Base-by-base conservation (phyloP, 352 stramenopile species). In the Nothophytophthora sp. region DNA sequence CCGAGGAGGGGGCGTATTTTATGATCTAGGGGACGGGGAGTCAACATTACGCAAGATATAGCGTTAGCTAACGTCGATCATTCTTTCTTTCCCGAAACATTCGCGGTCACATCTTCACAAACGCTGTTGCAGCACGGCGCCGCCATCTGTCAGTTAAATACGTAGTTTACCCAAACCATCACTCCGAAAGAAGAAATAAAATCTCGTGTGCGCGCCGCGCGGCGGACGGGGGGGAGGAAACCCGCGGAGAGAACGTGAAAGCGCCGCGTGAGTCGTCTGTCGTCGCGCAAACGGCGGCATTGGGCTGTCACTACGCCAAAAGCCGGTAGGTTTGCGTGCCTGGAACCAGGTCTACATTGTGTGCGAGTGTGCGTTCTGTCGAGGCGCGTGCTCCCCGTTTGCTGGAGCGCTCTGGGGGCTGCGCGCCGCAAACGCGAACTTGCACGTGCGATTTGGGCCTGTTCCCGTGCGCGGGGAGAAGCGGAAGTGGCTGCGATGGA, bases 241-340 rank as follows among this genome's bases (percentile, higher is more conserved):
- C 20, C 41, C 54, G 42, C 46, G 7, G 33, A 63, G 60, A 75
- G 68, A 78, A 78, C 64, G 60, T 55, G 44, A 78, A 78, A 73
- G 61, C 63, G 63, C 57, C 58, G 62, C 62, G 60, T 54, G 37
- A 51, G 33, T 60, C 42, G 52, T 55, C 47, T 57, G 55, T 64
- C 56, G 42, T 57, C 60, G 45, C 63, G 44, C 55, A 63, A 61
- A 61, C 36, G 37, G 46, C 60, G 53, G 48, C 53, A 43, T 37
- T 15, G 41, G 39, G 57, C 42, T 42, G 60, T 60, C 55, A 60
- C 23, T 59, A 47, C 51, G 50, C 63, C 63, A 53, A 62, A 48
- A 19, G 53, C 51, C 46, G 68, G 68, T 78, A 75, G 43, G 68
- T 56, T 12, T 51, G 6, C n/a, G 30, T 18, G 33, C 8, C 19